Evolutionary conservation across 1,284 basidiomycete species (phyloP).

Genomic region (Psilocybe mexicana): DNA sequence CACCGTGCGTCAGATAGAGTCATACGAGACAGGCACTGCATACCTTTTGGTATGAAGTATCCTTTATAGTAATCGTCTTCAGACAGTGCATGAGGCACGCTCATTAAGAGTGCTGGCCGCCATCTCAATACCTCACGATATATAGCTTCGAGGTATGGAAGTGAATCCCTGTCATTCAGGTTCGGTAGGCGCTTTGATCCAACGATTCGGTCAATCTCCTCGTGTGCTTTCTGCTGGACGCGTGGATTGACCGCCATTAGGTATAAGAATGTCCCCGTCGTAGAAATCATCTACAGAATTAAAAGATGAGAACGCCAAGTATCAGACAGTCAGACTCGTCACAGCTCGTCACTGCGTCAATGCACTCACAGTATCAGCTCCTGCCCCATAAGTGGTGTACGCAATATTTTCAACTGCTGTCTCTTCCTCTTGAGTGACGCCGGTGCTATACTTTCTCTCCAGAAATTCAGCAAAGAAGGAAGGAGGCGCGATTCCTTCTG

Average conservation of each 20-base stretch:
- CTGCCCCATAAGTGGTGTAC: conserved; percentile 18
- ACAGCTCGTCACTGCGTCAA: not conserved
- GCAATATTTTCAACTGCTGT: conserved; percentile 25
- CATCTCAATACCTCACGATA: conserved; percentile 31
- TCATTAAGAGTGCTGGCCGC: conserved; percentile 17
- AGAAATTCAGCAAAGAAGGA: conserved; percentile 29
- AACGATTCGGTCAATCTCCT: conserved; percentile 31
- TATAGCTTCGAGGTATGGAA: conserved; percentile 36
- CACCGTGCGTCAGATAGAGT: not conserved
- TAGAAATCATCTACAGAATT: conserved; percentile 14
- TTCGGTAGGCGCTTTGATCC: conserved; percentile 30
- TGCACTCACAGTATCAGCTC: conserved; percentile 17
- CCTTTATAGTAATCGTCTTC: conserved; percentile 28
- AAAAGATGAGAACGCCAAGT: not conserved
- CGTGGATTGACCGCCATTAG: conserved; percentile 37
- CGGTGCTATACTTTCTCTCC: conserved; percentile 19
- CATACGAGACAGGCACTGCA: not conserved
- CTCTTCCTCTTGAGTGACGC: conserved; percentile 18
- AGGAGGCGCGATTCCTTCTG: conserved; percentile 21
- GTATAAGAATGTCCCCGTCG: conserved; percentile 31
- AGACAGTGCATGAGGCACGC: conserved; percentile 14
- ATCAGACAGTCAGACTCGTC: not conserved
- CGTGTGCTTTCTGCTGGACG: conserved; percentile 32
- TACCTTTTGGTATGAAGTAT: conserved; percentile 27
- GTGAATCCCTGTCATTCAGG: conserved; percentile 34